phyloP scores from a whole-genome alignment of 2,329 filamentous ascomycete species.

The Aspergillus ochraceus region DNA sequence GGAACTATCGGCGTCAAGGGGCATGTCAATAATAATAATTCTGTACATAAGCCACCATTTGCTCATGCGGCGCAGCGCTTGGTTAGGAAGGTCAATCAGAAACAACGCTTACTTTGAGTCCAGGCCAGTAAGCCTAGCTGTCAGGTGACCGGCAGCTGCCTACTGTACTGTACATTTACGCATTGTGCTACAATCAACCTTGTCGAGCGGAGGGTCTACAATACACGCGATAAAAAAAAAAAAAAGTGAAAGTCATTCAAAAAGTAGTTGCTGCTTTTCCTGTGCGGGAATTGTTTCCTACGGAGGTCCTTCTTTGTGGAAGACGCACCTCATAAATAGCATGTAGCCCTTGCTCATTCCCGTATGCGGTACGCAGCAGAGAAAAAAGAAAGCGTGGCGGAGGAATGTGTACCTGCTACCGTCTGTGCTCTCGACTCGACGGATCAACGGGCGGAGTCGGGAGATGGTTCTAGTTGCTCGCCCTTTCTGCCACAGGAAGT shows the following conservation, averaged over 20 bases:
- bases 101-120: too few species aligned
- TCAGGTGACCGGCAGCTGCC: neutral
- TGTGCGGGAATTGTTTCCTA: neutral
- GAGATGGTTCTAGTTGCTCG: neutral
- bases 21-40: slow-evolving; percentile 8
- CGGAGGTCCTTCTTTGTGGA: neutral
- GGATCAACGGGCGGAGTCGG: slow-evolving; percentile 9
- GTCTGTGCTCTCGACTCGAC: slow-evolving; percentile 9
- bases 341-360: neutral
- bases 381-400: slow-evolving; percentile 13
- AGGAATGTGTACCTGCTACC: slow-evolving; percentile 4
- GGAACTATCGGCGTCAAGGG: slow-evolving; percentile 14
- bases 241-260: too few species aligned
- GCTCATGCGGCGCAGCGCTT: neutral
- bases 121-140: neutral
- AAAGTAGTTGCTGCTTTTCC: neutral
- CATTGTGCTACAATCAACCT: too few species aligned
- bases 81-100: neutral
- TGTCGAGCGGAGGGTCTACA: neutral
- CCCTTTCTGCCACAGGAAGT: slow-evolving; percentile 1
- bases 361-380: neutral
- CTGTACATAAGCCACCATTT: slow-evolving; percentile 5
- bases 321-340: neutral
- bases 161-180: too few species aligned
- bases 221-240: neutral